Evolutionary conservation across 208 protist genomes (phyloP).

Genomic region (Crithidia expoeki): DNA sequence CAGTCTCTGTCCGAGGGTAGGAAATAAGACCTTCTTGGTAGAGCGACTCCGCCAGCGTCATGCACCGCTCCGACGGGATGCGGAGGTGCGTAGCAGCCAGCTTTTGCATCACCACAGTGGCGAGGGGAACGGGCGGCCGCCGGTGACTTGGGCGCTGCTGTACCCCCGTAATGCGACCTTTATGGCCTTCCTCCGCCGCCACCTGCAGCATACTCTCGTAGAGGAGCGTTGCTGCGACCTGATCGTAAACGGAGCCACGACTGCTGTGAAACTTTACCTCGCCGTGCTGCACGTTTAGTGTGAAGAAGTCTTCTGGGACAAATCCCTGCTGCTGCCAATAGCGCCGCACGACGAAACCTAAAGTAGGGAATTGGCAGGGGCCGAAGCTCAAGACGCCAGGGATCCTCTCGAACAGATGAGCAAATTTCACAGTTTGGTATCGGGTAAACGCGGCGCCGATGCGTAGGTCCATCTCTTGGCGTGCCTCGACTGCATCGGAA

Average conservation of each 20-base stretch:
- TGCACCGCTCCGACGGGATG: constrained; percentile 94
- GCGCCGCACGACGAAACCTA: constrained; percentile 93
- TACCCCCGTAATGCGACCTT: constrained; percentile 64
- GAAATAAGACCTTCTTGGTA: constrained; percentile 93
- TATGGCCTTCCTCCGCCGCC: constrained; percentile 44
- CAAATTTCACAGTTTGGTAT: constrained; percentile 89
- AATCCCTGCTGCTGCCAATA: constrained; percentile 89
- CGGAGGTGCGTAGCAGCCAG: constrained; percentile 91
- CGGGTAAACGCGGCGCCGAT: constrained; percentile 96
- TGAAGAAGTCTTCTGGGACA: constrained; percentile 82
- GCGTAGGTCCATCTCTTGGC: constrained; percentile 96
- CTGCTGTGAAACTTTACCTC: constrained; percentile 58
- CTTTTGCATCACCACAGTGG: constrained; percentile 98
- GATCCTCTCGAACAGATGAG: constrained; percentile 71
- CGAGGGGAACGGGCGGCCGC: constrained; percentile 93
- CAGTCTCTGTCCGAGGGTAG: constrained; percentile 99
- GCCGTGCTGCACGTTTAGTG: constrained; percentile 60
- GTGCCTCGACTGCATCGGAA: constrained; percentile 94
- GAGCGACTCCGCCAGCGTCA: constrained; percentile 93
- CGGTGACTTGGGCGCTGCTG: constrained; percentile 71
- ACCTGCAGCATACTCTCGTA: constrained; percentile 68
- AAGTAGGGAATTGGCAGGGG: constrained; percentile 96
- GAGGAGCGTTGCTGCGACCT: constrained; percentile 71
- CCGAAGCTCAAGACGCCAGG: constrained; percentile 91
- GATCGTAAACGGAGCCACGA: constrained; percentile 77